A percentile compares a stretch with the other conserved stretches of the same genome.
These are phyloP conservation scores for Lipomyces sp. DNA, from an alignment of 805 yeast species.

Conservation along the genomic window DNA sequence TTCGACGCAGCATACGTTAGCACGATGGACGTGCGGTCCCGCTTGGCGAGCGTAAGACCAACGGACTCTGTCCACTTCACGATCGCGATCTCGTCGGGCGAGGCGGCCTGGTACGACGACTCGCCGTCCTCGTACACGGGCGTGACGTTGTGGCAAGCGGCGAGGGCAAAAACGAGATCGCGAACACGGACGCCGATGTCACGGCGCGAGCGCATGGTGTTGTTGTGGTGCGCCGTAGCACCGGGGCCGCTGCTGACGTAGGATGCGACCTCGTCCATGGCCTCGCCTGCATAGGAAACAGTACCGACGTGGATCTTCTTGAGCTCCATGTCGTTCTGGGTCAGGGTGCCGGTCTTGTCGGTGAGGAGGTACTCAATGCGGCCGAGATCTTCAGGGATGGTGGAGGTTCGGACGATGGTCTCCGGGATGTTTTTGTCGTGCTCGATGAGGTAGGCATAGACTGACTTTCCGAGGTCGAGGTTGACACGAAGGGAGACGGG, in stretches of 20 bases:
- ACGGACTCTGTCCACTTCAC: conserved; percentile 85
- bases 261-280: conserved; percentile 73
- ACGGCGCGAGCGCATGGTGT: conserved; percentile 55
- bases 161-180: conserved; percentile 76
- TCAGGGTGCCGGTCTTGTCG: conserved; percentile 95
- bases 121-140: conserved; percentile 81
- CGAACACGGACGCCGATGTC: conserved; percentile 74
- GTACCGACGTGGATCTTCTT: conserved; percentile 89
- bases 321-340: conserved; percentile 97
- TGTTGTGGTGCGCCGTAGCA: no score
- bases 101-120: conserved; percentile 89
- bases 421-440: conserved; percentile 77
- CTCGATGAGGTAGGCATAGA: conserved; percentile 92
- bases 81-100: conserved; percentile 97
- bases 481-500: conserved; percentile 95
- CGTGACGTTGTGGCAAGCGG: conserved; percentile 96
- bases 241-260: conserved; percentile 27
- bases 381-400: conserved; percentile 97
- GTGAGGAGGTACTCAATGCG: conserved; percentile 87
- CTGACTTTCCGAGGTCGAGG: conserved; percentile 90
- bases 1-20: conserved; percentile 61
- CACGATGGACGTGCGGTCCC: conserved; percentile 77
- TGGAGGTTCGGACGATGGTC: conserved; percentile 92
- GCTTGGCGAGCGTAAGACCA: conserved; percentile 72
- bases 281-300: conserved; percentile 86